These are phyloP conservation scores for Silene latifolia DNA, from an alignment of 148 eudicot genomes.

Conservation along the genomic window DNA sequence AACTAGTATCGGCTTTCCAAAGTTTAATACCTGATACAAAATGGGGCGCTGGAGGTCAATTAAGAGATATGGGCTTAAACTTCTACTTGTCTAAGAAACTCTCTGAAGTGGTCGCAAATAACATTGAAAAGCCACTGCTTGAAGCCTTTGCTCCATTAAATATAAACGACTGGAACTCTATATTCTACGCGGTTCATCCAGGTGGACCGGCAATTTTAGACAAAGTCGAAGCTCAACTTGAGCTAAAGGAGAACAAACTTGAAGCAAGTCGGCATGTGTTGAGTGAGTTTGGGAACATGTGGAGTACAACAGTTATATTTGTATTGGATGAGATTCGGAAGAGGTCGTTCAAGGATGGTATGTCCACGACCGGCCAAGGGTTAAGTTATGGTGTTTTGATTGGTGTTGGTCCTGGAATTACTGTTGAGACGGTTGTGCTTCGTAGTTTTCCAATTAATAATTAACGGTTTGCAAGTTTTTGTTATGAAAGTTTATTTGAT, in stretches of 20 bases:
- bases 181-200: conserved; percentile 16
- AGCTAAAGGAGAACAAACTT: conserved; percentile 6
- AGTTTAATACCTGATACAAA: neutral
- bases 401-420: conserved; percentile 12
- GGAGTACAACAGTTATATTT: too few species aligned
- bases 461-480: too few species aligned
- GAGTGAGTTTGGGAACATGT: conserved; percentile 13
- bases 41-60: neutral
- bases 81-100: neutral
- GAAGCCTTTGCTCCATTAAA: conserved; percentile 9
- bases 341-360: conserved; percentile 15
- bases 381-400: conserved; percentile 14
- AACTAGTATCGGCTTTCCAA: neutral
- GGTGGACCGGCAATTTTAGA: conserved; percentile 18
- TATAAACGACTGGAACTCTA: conserved; percentile 14
- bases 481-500: too few species aligned
- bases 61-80: neutral
- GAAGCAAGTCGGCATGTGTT: conserved; percentile 10
- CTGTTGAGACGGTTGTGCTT: conserved; percentile 13
- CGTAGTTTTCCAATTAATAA: neutral
- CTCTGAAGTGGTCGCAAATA: neutral
- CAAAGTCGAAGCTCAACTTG: conserved; percentile 12
- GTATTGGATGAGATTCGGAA: conserved; percentile 22
- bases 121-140: conserved; percentile 8
- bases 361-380: conserved; percentile 22